Evolutionary conservation across 2,329 filamentous ascomycete species (phyloP).

Genomic region (Sporothrix variecibatus): DNA sequence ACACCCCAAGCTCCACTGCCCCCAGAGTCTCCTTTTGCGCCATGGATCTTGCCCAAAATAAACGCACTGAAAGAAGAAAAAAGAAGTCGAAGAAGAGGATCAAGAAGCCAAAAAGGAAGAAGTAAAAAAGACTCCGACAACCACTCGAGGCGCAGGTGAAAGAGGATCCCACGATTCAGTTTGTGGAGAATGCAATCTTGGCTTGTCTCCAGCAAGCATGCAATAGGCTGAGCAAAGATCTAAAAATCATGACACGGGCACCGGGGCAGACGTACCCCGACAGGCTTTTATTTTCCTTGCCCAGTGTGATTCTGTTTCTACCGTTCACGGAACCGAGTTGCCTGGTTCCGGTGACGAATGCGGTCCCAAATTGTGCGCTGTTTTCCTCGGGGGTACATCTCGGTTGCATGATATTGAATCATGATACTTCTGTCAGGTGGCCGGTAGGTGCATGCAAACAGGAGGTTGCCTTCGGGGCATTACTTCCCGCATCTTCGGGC

Average conservation of each 20-base stretch:
- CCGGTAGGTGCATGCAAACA: background rate
- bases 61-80: background rate
- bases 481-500: background rate
- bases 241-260: background rate
- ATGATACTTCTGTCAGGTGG: background rate
- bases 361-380: background rate
- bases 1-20: background rate
- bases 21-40: background rate
- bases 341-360: background rate
- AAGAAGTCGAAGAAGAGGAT: background rate
- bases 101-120: background rate
- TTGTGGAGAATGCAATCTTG: background rate
- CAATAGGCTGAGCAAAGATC: background rate
- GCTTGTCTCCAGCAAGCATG: background rate
- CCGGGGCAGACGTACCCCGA: background rate
- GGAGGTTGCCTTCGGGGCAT: background rate
- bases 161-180: conserved; percentile 1
- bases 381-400: background rate
- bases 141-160: background rate
- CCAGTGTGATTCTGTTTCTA: too few relatives aligned
- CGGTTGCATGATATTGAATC: conserved; percentile 5
- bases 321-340: background rate
- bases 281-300: background rate
- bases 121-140: background rate
- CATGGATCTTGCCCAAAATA: background rate